Conservation (phyloP, 2,329 filamentous ascomycete genomes). For the Diplodia mutila region DNA sequence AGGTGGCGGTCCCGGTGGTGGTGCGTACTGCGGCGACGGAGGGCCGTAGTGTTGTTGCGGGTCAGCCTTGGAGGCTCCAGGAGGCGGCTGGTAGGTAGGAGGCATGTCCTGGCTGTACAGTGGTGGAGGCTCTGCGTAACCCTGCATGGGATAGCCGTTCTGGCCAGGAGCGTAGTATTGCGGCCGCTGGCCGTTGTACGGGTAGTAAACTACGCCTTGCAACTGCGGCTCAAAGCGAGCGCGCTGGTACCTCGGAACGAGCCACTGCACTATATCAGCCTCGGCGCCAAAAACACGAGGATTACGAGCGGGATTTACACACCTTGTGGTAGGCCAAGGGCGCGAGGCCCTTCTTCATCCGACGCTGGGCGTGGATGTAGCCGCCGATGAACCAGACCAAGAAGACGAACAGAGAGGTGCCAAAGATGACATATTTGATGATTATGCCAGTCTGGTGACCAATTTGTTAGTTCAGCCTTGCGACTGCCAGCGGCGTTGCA, state of each 20-base stretch:
- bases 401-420: slow-evolving; percentile 56
- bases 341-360: slow-evolving; percentile 66
- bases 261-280: slow-evolving; percentile 38
- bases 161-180: slow-evolving; percentile 32
- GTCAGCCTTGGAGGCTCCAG: slow-evolving; percentile 37
- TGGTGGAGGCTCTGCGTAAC: slow-evolving; percentile 34
- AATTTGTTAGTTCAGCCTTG: neutral
- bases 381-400: slow-evolving; percentile 69
- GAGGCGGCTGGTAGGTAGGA: slow-evolving; percentile 38
- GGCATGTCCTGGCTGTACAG: slow-evolving; percentile 42
- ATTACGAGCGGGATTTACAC: slow-evolving; percentile 8
- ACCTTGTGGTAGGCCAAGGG: slow-evolving; percentile 71
- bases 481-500: neutral
- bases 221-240: slow-evolving; percentile 40
- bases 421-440: slow-evolving; percentile 73
- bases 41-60: slow-evolving; percentile 32
- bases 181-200: slow-evolving; percentile 27
- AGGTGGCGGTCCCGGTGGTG: slow-evolving; percentile 16
- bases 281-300: neutral
- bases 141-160: slow-evolving; percentile 1
- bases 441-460: slow-evolving; percentile 62
- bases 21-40: neutral
- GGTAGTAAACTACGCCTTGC: slow-evolving; percentile 46
- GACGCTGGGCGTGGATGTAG: slow-evolving; percentile 69
- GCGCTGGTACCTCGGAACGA: slow-evolving; percentile 46